Evolutionary conservation across 441 rosid species (phyloP), one percentile per base, ranked within the genome.

Genomic region (Isatis lusitanica): DNA sequence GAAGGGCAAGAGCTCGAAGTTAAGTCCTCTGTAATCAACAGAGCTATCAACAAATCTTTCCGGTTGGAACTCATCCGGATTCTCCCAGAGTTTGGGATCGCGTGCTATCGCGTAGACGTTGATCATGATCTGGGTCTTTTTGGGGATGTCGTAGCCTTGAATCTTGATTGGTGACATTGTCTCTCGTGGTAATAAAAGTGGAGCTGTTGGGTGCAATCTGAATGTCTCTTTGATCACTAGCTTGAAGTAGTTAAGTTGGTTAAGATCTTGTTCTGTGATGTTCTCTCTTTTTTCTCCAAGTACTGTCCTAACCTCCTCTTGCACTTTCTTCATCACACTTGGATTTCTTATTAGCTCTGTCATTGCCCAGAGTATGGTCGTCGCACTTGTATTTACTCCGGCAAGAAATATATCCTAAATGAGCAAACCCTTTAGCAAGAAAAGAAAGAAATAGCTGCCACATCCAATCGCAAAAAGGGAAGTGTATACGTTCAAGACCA

Each of bases 151-250:
- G 36, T 83, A 80, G 30, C 79, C 83, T 55, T 74, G 76, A 53
- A 89, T 66, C 48, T 80, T 77, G 58, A 77, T 77, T 24, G 73
- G 70, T 1, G 87, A 79, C 55, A 83, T 80, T 33, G 80, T 39
- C 78, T 87, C 82, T 73, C 92, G 86, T 33, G 91, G 66, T 13
- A 86, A 47, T 21, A 86, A 65, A 40, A 87, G 58, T 35, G 94
- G 94, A n/a, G 58, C 85, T 13, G 96, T 83, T 56, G 91, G 90
- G 48, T 87, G 92, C 68, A 87, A 65, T 79, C 94, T 81, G 15
- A 84, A 64, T 21, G 82, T 86, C 78, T 90, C 92, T 77, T 87
- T 90, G 8, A 84, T 56, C 5, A 85, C 75, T 74, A 84, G 66
- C 31, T 87, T 83, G 7, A 87, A 80, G 79, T 83, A 90, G 18